Conservation (phyloP, 176 grass and related monocot genomes). For the Phyllostachys edulis region DNA sequence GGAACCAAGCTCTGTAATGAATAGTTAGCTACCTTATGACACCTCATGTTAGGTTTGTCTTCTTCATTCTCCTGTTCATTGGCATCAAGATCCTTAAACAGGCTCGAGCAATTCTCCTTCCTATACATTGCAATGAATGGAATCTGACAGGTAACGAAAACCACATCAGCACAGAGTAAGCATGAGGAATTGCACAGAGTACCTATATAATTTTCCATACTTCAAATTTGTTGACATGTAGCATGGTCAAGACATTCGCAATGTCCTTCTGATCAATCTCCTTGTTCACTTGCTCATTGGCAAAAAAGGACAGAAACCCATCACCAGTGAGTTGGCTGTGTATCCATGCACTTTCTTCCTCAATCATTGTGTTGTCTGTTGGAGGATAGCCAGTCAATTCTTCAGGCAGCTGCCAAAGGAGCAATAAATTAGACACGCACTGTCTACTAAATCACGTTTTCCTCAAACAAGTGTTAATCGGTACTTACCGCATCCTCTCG, state of each 20-base stretch:
- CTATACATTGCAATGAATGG: conserved; percentile 96
- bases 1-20: not conserved
- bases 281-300: conserved; percentile 39
- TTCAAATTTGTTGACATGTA: conserved; percentile 87
- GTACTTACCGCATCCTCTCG: conserved; percentile 84
- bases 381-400: conserved; percentile 89
- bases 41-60: conserved; percentile 35
- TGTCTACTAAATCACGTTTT: not conserved
- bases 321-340: conserved; percentile 61
- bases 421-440: too few species aligned
- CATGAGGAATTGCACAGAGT: not conserved
- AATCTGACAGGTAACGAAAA: conserved; percentile 52
- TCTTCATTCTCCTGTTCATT: conserved; percentile 25
- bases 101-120: conserved; percentile 77
- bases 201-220: conserved; percentile 46
- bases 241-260: conserved; percentile 81
- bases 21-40: conserved; percentile 73
- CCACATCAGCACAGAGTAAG: conserved; percentile 20
- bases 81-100: conserved; percentile 51
- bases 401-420: conserved; percentile 62
- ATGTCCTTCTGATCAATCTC: conserved; percentile 78
- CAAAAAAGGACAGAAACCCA: conserved; percentile 43
- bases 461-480: not conserved
- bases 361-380: conserved; percentile 50
- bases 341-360: conserved; percentile 90